Evolutionary conservation across 345 rosid genomes (phyloP).

Genomic region (Firmiana major): DNA sequence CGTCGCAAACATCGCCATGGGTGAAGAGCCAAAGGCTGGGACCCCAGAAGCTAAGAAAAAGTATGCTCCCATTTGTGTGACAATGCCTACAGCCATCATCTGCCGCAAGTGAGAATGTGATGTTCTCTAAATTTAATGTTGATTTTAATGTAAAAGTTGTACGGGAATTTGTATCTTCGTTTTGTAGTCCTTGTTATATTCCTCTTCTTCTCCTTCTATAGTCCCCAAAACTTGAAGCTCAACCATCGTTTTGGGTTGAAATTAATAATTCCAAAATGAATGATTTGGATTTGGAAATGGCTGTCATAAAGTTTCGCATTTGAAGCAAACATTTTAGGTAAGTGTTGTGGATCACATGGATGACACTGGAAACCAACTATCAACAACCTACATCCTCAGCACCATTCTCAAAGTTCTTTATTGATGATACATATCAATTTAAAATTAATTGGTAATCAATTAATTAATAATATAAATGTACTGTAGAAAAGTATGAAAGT

Average conservation of each 20-base stretch:
- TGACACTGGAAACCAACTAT: no score
- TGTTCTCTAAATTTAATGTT: background rate
- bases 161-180: background rate
- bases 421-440: no score
- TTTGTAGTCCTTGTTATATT: background rate
- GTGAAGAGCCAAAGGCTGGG: slow-evolving; percentile 50
- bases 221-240: background rate
- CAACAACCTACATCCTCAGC: no score
- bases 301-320: no score
- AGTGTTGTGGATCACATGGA: no score
- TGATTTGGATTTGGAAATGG: background rate
- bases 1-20: slow-evolving; percentile 48
- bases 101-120: slow-evolving; percentile 43
- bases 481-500: no score
- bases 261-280: background rate
- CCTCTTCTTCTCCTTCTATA: background rate
- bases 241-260: background rate
- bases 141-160: background rate
- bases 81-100: slow-evolving; percentile 62
- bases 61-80: slow-evolving; percentile 57
- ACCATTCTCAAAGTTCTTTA: no score
- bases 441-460: no score
- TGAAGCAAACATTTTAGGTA: no score
- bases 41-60: slow-evolving; percentile 61
- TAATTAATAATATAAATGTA: no score